Evolutionary conservation across 1,284 basidiomycete species (phyloP), one percentile per base, ranked within the genome.

Genomic region (Cutaneotrichosporon cavernicola): DNA sequence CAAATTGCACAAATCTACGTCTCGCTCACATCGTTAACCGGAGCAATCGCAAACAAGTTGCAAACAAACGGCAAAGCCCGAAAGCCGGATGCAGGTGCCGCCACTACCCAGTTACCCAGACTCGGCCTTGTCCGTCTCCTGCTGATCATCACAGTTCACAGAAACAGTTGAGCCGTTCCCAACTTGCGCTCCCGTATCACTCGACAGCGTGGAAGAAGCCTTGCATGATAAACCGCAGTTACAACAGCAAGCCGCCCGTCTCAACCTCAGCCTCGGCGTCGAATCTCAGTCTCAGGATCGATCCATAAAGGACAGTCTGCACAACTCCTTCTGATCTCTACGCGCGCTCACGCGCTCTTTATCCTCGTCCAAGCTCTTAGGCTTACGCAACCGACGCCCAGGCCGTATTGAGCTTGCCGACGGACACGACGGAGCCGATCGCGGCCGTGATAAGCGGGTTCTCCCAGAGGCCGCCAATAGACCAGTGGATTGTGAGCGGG

Each of bases 401-500:
- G n/a, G 61, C 66, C 53, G 49, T 64, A 47, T 53, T 55, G 38
- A 61, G 47, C 66, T 68, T 68, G 62, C 57, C 59, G 47, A 34
- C 38, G n/a, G 60, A 53, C 32, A 68, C 60, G 30, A 46, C 55
- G 30, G 64, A 49, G 22, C 78, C 78, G 30, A 78, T 70, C 7
- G 63, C 62, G 18, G 71, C 69, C 1, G 75, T 75, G 55, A 75
- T 69, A 32, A 74, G 67, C 4, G 76, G 74, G 61, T 67, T 74
- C 16, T 70, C 59, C 80, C 80, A 80, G 10, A 79, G 65, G 2
- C 76, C 76, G 30, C 74, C 73, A 10, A 70, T 68, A 4, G 73
- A 76, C 80, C 80, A 81, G 65, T 81, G 80, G 30, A 79, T 50
- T 0, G 80, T 81, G 46, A 81, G 67, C 2, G 80, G 80, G 9